Conservation (phyloP, 768 basidiomycete genomes). For the Pleurotus citrinopileatus region DNA sequence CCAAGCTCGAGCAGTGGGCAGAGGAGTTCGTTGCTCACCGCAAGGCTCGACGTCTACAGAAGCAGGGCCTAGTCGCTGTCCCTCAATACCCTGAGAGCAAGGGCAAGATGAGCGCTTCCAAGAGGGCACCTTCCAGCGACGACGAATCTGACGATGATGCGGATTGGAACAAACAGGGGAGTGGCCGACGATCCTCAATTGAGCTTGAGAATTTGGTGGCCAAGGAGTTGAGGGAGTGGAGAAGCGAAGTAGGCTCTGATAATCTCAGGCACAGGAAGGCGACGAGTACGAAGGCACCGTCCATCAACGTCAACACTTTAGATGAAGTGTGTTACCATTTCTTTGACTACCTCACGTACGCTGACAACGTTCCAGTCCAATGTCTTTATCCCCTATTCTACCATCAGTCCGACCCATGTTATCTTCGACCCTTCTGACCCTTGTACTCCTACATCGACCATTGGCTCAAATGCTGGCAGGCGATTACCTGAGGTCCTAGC, state of each 20-base stretch:
- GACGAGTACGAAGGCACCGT: constrained; percentile 14
- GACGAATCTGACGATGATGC: constrained; percentile 10
- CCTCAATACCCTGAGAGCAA: constrained; percentile 16
- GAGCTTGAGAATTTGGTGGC: constrained; percentile 55
- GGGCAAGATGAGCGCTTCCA: constrained; percentile 19
- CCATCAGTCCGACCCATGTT: constrained; percentile 48
- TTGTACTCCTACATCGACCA: constrained; percentile 12
- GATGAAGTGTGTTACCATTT: constrained; percentile 41
- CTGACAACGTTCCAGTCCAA: constrained; percentile 35
- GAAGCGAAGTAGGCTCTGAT: constrained; percentile 36
- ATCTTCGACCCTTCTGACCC: constrained; percentile 33
- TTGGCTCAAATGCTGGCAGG: background rate
- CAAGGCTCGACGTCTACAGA: constrained; percentile 28
- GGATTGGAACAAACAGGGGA: constrained; percentile 4
- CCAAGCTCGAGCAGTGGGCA: constrained; percentile 49
- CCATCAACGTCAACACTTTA: constrained; percentile 27
- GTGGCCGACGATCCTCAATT: constrained; percentile 22
- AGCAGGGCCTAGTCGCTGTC: constrained; percentile 17
- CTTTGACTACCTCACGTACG: constrained; percentile 1
- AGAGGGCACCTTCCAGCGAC: constrained; percentile 8
- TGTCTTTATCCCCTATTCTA: constrained; percentile 39
- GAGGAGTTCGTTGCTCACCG: constrained; percentile 34
- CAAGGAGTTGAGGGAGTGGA: constrained; percentile 52
- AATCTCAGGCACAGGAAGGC: constrained; percentile 28
- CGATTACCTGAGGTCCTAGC: background rate